phyloP scores from a whole-genome alignment of 257 asterid species.

The Pogostemon cablin region DNA sequence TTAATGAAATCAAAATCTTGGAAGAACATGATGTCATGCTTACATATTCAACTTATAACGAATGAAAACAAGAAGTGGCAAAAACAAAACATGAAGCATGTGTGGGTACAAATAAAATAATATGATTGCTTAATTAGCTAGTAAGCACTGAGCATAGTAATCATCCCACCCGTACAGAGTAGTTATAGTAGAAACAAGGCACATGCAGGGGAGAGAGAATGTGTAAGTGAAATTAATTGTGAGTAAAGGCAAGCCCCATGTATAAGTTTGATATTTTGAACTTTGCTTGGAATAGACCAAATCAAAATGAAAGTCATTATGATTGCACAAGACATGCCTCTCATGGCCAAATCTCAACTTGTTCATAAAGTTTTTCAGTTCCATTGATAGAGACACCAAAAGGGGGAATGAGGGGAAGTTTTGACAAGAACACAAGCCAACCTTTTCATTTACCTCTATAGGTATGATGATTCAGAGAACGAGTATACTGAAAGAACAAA shows the following conservation, averaged over 20 bases:
- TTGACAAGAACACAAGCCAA: slow-evolving; percentile 35
- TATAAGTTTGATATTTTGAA: slow-evolving; percentile 46
- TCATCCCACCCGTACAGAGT: slow-evolving; percentile 62
- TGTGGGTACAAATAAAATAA: slow-evolving; percentile 32
- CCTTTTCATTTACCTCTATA: slow-evolving; percentile 21
- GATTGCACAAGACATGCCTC: slow-evolving; percentile 73
- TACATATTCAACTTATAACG: slow-evolving; percentile 23
- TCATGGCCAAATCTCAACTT: slow-evolving; percentile 75
- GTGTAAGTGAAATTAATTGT: slow-evolving; percentile 53
- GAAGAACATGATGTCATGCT: slow-evolving; percentile 34
- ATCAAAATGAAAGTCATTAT: slow-evolving; percentile 66
- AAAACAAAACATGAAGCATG: slow-evolving; percentile 31
- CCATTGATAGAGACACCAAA: slow-evolving; percentile 58
- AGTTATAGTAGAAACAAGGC: slow-evolving; percentile 52
- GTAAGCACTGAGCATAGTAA: slow-evolving; percentile 62
- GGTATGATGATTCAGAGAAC: slow-evolving; percentile 32
- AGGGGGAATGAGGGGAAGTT: slow-evolving; percentile 21
- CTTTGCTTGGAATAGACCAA: slow-evolving; percentile 74
- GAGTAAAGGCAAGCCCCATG: slow-evolving; percentile 63
- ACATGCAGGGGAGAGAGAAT: slow-evolving; percentile 49
- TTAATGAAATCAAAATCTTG: not conserved
- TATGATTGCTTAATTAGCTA: slow-evolving; percentile 63
- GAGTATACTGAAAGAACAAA: slow-evolving; percentile 25
- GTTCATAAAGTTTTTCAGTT: slow-evolving; percentile 58
- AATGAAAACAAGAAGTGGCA: not conserved